phyloP scores from a whole-genome alignment of 352 stramenopile genomes.

The Globisporangium takayamanum region DNA sequence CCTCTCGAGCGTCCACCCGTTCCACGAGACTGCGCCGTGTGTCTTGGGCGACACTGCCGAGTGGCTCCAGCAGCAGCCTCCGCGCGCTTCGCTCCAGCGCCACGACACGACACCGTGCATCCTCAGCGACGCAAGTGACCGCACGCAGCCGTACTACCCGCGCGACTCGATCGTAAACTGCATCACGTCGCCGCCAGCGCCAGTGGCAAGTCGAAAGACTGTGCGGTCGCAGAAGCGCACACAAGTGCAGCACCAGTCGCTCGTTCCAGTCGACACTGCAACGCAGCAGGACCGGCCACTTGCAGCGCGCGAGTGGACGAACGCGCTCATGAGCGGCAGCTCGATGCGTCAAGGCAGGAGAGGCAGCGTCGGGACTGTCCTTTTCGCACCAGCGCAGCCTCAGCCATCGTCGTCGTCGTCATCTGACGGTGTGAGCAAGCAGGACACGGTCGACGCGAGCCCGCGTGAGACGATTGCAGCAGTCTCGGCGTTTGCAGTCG shows the following conservation, averaged over 20 bases:
- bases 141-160: slow-evolving; percentile 10
- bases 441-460: not conserved
- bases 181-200: slow-evolving; percentile 3
- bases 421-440: not conserved
- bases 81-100: not conserved
- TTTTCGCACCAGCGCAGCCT: slow-evolving; percentile 3
- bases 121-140: not conserved
- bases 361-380: slow-evolving; percentile 14
- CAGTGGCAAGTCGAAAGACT: not conserved
- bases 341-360: not conserved
- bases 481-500: slow-evolving; percentile 44
- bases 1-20: slow-evolving; percentile 8
- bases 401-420: too few relatives aligned
- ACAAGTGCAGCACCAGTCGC: not conserved
- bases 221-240: not conserved
- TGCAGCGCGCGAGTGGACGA: not conserved
- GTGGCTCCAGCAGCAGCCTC: not conserved
- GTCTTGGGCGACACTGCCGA: slow-evolving; percentile 6
- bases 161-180: slow-evolving; percentile 15
- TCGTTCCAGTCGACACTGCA: not conserved
- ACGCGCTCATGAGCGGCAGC: not conserved
- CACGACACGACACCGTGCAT: slow-evolving; percentile 1
- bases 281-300: too few relatives aligned
- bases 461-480: slow-evolving; percentile 30
- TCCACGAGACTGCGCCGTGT: slow-evolving; percentile 10